Evolutionary conservation across 179 eudicot genomes (phyloP), one percentile per base, ranked within the genome.

Genomic region (Nepenthes alata): DNA sequence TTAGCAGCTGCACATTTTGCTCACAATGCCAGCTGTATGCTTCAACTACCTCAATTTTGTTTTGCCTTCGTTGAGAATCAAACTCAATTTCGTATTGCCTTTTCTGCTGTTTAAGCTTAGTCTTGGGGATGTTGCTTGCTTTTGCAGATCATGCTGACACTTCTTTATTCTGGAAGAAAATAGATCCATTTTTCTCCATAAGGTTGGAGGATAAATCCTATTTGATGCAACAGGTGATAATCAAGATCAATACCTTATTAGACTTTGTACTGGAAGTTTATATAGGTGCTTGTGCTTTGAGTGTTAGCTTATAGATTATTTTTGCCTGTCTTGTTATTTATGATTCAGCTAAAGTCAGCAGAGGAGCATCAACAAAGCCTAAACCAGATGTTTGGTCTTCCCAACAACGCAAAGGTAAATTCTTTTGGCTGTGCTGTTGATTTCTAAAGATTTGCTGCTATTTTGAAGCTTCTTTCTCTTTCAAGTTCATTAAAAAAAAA

Each of bases 111-210:
- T 53, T 39, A 53, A 48, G 56, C 61, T 51, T 70, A 52, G 16
- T 66, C 54, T 67, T 45, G 59, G 57, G 13, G 35, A 12, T 54
- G 35, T 37, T 70, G 53, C 51, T 54, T 75, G 57, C 51, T 60
- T 62, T 68, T 78, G 69, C 70, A 91, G 98, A 74, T 75, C 66
- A 71, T 76, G 87, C 88, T 12, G 25, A 25, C 25, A 75, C 91
- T 47, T 80, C 84, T 65, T 62, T 76, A 65, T 89, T 84, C 67
- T 91, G 98, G 98, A 86, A 85, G 78, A 88, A 71, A 66, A 67
- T 84, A 69, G 95, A 91, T 63, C 75, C 83, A 36, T 55, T 82
- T 55, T 91, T 91, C 56, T 62, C 82, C 67, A 53, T 70, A 55
- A 77, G 83, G 64, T 65, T 70, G 4, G 83, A 74, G 62, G 89